Conservation (phyloP, 2,329 filamentous ascomycete species). For the Fusarium sp. region DNA sequence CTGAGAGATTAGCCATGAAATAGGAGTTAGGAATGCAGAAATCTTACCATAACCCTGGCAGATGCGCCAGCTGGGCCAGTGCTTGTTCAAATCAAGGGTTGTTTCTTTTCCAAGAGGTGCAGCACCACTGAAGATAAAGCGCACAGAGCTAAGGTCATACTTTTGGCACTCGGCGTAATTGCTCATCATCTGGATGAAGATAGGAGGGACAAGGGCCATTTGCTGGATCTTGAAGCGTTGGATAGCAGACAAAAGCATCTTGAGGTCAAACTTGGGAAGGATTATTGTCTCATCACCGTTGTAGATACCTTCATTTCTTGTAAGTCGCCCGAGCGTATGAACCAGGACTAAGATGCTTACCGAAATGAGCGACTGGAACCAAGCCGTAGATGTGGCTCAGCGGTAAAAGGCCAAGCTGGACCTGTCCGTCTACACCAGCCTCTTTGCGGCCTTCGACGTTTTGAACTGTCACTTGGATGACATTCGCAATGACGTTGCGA, state of each 20-base stretch:
- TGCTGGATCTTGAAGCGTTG: slow-evolving; percentile 75
- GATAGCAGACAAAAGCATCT: slow-evolving; percentile 71
- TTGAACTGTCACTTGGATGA: slow-evolving; percentile 69
- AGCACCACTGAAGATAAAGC: slow-evolving; percentile 75
- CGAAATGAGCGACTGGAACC: slow-evolving; percentile 70
- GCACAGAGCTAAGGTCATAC: slow-evolving; percentile 77
- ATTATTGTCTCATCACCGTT: slow-evolving; percentile 80
- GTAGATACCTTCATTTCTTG: slow-evolving; percentile 61
- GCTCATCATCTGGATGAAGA: slow-evolving; percentile 79
- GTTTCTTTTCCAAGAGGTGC: slow-evolving; percentile 80
- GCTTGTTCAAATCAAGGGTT: slow-evolving; percentile 68
- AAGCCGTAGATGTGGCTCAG: slow-evolving; percentile 87
- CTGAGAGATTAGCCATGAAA: slow-evolving; percentile 49
- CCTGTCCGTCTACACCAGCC: slow-evolving; percentile 54
- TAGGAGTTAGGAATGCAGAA: accelerated
- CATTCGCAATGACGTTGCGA: slow-evolving; percentile 81
- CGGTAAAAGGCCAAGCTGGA: slow-evolving; percentile 76
- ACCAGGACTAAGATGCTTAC: not conserved
- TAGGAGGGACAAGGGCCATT: slow-evolving; percentile 80
- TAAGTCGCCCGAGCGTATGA: slow-evolving; percentile 55
- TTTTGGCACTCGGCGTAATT: slow-evolving; percentile 69
- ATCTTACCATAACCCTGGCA: slow-evolving; percentile 76
- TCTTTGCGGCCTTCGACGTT: slow-evolving; percentile 54
- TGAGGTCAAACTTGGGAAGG: slow-evolving; percentile 80
- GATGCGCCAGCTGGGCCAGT: slow-evolving; percentile 74